phyloP scores from a whole-genome alignment of 2,329 filamentous ascomycete species.

The Plenodomus biglobosus region DNA sequence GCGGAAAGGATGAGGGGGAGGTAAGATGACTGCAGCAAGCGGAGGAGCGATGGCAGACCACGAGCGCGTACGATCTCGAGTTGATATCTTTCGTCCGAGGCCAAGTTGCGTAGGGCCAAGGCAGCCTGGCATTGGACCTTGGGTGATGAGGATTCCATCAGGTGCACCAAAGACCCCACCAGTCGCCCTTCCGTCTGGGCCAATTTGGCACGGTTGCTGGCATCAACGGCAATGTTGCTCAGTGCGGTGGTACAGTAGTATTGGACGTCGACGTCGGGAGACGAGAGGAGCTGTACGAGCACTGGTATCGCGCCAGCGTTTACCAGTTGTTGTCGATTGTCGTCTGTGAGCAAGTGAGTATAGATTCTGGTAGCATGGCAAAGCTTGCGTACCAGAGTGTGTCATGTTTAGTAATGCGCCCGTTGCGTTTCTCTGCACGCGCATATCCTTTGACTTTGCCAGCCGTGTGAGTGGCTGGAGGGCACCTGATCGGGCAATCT shows the following conservation, averaged over 20 bases:
- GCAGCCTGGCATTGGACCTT: slow-evolving; percentile 99
- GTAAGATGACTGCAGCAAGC: slow-evolving; percentile 91
- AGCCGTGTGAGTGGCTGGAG: slow-evolving; percentile 86
- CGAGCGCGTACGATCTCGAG: slow-evolving; percentile 92
- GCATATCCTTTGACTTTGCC: slow-evolving; percentile 97
- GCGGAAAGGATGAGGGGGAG: slow-evolving; percentile 94
- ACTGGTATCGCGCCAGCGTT: slow-evolving; percentile 98
- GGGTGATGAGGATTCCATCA: slow-evolving; percentile 91
- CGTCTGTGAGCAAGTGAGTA: slow-evolving; percentile 61
- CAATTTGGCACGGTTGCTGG: slow-evolving; percentile 85
- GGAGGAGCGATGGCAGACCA: slow-evolving; percentile 80
- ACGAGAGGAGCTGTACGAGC: slow-evolving; percentile 90
- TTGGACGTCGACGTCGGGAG: slow-evolving; percentile 93
- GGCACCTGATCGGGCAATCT: slow-evolving; percentile 93
- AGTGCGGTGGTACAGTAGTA: slow-evolving; percentile 99
- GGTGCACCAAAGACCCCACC: slow-evolving; percentile 87
- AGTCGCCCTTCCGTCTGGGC: slow-evolving; percentile 88
- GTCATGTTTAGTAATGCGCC: slow-evolving; percentile 98
- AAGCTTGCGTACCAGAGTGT: slow-evolving; percentile 73
- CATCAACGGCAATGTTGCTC: slow-evolving; percentile 97
- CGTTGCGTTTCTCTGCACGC: slow-evolving; percentile 95
- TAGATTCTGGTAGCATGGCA: slow-evolving; percentile 1
- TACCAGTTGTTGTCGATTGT: slow-evolving; percentile 96
- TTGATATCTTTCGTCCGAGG: slow-evolving; percentile 98
- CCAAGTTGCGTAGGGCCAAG: slow-evolving; percentile 87